Percentiles rank a stretch among this genome's conserved stretches.
phyloP scores from a whole-genome alignment of 179 eudicot species.

The Pouteria campechiana region DNA sequence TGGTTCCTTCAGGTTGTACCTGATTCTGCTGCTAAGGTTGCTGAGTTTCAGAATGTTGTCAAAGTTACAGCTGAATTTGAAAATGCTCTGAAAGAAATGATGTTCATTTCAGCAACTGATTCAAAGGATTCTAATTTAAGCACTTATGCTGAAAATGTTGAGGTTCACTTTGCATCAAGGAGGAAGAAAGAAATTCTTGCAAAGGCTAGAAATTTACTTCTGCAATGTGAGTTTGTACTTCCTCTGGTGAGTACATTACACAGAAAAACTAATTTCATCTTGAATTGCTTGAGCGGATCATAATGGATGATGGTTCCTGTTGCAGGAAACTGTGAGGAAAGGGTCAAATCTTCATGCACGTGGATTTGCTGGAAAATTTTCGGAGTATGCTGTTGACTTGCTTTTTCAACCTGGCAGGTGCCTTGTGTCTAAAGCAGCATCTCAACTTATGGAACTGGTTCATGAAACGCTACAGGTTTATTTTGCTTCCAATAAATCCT shows the following conservation, averaged over 20 bases:
- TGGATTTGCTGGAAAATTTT: conserved; percentile 11
- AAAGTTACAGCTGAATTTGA: conserved; percentile 71
- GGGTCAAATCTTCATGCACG: conserved; percentile 19
- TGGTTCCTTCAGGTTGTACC: conserved; percentile 98
- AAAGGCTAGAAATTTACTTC: conserved; percentile 73
- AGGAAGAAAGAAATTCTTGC: conserved; percentile 85
- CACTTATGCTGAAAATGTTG: conserved; percentile 83
- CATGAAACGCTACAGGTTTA: conserved; percentile 87
- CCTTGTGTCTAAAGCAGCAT: conserved; percentile 83
- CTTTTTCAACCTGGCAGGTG: conserved; percentile 79
- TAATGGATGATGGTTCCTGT: conserved; percentile 1
- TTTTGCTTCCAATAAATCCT: too few species aligned
- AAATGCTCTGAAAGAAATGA: conserved; percentile 50
- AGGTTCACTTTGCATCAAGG: conserved; percentile 90
- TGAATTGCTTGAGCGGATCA: too few species aligned
- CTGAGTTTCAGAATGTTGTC: conserved; percentile 70
- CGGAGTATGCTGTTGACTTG: conserved; percentile 44
- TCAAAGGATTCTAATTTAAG: conserved; percentile 63
- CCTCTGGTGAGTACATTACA: conserved; percentile 52
- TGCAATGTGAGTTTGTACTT: conserved; percentile 54
- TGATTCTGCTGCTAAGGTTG: conserved; percentile 79
- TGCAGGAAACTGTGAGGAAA: conserved; percentile 42
- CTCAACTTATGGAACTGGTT: conserved; percentile 69
- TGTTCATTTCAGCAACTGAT: conserved; percentile 75
- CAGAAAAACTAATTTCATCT: too few species aligned